These are phyloP conservation scores for Aspergillus leporis DNA, from an alignment of 495 filamentous ascomycete species.

Conservation along the genomic window DNA sequence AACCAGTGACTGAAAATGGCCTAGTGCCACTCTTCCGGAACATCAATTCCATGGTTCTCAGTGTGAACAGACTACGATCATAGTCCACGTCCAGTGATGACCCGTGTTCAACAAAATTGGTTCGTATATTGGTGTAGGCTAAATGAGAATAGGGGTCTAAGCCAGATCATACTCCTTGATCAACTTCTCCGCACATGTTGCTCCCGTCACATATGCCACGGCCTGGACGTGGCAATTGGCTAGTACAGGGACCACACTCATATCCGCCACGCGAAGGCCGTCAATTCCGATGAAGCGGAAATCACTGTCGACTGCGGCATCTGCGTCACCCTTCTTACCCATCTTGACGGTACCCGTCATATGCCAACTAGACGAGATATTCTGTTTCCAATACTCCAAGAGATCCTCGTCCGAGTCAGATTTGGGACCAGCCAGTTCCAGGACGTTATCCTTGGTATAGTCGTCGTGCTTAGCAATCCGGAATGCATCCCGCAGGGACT, in stretches of 20 bases:
- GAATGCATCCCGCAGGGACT: constrained; percentile 50
- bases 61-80: too few species aligned
- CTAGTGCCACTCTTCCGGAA: too few species aligned
- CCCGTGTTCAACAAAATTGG: background rate
- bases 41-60: too few species aligned
- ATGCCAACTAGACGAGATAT: constrained; percentile 45
- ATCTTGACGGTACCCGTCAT: constrained; percentile 65
- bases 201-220: constrained; percentile 37
- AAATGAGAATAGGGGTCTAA: background rate
- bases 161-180: constrained; percentile 25
- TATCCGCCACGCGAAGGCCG: constrained; percentile 61
- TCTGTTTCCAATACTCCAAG: constrained; percentile 46
- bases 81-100: background rate
- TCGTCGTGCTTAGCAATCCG: constrained; percentile 43
- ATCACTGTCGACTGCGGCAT: constrained; percentile 55
- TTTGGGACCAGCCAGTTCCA: constrained; percentile 41
- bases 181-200: constrained; percentile 31
- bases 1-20: too few species aligned
- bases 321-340: constrained; percentile 48
- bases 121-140: background rate
- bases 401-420: constrained; percentile 58
- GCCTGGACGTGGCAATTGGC: constrained; percentile 43
- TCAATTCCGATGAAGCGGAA: constrained; percentile 58
- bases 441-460: constrained; percentile 48
- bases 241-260: constrained; percentile 64